These are phyloP conservation scores for Austroboletus novae-zelandiae DNA, from an alignment of 1,284 basidiomycete species.

Conservation along the genomic window DNA sequence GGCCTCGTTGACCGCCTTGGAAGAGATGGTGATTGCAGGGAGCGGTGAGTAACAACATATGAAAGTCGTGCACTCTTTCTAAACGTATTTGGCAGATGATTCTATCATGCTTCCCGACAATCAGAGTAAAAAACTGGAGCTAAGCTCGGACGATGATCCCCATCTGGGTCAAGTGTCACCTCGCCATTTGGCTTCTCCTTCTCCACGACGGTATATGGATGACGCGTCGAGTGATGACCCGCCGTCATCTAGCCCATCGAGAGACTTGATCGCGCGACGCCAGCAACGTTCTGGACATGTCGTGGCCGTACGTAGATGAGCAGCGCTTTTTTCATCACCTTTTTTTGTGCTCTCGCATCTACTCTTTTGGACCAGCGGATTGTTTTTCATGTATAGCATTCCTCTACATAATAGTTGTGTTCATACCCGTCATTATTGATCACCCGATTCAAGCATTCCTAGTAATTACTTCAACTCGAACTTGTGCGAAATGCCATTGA, in stretches of 20 bases:
- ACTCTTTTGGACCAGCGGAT: no score
- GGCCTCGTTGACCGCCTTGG: conserved; percentile 33
- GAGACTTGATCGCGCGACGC: conserved; percentile 36
- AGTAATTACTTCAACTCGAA: no score
- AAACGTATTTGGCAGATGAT: conserved; percentile 36
- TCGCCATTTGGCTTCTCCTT: conserved; percentile 61
- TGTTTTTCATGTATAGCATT: no score
- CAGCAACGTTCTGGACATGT: conserved; percentile 27
- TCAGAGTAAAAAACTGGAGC: conserved; percentile 1
- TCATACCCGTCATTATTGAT: no score
- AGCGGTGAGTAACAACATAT: conserved; percentile 38
- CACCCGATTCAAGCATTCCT: no score
- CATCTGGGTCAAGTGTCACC: conserved; percentile 66
- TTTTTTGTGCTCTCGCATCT: no score
- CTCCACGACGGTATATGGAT: conserved; percentile 38
- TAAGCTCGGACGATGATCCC: conserved; percentile 57
- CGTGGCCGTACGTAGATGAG: no score
- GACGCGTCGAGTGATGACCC: conserved; percentile 45
- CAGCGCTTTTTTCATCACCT: no score
- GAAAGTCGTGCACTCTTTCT: conserved; percentile 3
- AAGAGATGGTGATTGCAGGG: conserved; percentile 36
- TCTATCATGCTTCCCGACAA: conserved; percentile 39
- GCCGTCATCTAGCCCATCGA: conserved; percentile 43
- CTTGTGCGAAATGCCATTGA: no score
- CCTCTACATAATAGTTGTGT: no score